A percentile compares a stretch with the other conserved stretches of the same genome.
These are phyloP conservation scores for Chenopodium quinoa DNA, from an alignment of 148 eudicot species.

Conservation along the genomic window DNA sequence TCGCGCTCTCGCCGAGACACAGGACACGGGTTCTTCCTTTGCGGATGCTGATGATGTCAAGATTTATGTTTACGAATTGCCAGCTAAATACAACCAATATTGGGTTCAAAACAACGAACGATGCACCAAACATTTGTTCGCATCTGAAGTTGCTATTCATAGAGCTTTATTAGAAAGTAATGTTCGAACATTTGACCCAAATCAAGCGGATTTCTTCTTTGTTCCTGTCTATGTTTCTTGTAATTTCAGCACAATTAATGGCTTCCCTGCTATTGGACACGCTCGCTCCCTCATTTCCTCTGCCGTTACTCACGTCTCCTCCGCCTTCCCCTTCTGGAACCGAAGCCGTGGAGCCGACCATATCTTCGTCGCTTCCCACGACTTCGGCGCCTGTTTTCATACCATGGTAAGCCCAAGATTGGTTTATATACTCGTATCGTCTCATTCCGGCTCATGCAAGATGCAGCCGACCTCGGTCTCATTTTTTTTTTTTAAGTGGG, in stretches of 20 bases:
- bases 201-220: constrained; percentile 78
- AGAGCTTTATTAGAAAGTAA: constrained; percentile 44
- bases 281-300: constrained; percentile 53
- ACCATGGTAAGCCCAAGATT: constrained; percentile 46
- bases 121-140: constrained; percentile 68
- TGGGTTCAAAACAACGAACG: constrained; percentile 52
- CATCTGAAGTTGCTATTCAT: constrained; percentile 88
- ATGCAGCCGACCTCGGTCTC: too few relatives aligned
- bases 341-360: constrained; percentile 68
- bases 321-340: constrained; percentile 69
- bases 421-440: too few relatives aligned
- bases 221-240: constrained; percentile 86
- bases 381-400: constrained; percentile 87
- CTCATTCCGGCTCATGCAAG: too few relatives aligned
- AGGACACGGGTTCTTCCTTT: too few relatives aligned
- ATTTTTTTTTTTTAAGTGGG: too few relatives aligned
- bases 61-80: constrained; percentile 68
- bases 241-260: constrained; percentile 75
- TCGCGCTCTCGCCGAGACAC: background rate
- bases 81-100: constrained; percentile 55
- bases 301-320: constrained; percentile 51
- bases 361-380: constrained; percentile 82
- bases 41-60: constrained; percentile 16
- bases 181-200: constrained; percentile 53
- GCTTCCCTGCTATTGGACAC: constrained; percentile 75